These are phyloP conservation scores for Aspergillus caelatus DNA, from an alignment of 2,329 filamentous ascomycete species.

Conservation along the genomic window DNA sequence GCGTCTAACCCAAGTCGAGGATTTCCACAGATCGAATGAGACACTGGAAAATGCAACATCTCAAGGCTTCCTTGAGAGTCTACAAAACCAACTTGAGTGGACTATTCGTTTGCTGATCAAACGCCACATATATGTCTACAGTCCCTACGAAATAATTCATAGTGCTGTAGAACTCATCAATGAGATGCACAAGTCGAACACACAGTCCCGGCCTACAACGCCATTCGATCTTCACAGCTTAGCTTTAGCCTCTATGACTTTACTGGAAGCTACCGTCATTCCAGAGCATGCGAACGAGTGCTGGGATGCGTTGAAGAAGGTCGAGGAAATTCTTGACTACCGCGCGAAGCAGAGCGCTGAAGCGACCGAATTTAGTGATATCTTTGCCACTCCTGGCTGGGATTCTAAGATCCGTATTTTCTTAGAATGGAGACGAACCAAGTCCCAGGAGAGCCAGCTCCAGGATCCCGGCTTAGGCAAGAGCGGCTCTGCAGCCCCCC, in stretches of 20 bases:
- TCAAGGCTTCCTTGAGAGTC: slow-evolving; percentile 36
- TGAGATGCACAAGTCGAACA: slow-evolving; percentile 40
- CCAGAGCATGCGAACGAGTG: slow-evolving; percentile 42
- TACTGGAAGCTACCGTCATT: slow-evolving; percentile 46
- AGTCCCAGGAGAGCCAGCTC: slow-evolving; percentile 36
- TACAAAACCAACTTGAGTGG: slow-evolving; percentile 48
- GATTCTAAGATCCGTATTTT: slow-evolving; percentile 45
- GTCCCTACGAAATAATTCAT: slow-evolving; percentile 45
- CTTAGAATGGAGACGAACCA: slow-evolving; percentile 41
- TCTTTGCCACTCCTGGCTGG: slow-evolving; percentile 44
- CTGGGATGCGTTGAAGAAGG: slow-evolving; percentile 51
- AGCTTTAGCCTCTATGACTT: slow-evolving; percentile 44
- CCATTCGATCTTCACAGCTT: slow-evolving; percentile 47
- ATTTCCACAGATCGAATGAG: slow-evolving; percentile 33
- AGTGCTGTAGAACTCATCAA: slow-evolving; percentile 44
- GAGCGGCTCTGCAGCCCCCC: slow-evolving; percentile 27
- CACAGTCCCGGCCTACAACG: slow-evolving; percentile 34
- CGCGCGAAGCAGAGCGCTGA: slow-evolving; percentile 40
- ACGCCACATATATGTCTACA: slow-evolving; percentile 46
- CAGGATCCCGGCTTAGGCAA: slow-evolving; percentile 29
- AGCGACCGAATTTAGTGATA: slow-evolving; percentile 39
- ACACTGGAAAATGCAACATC: slow-evolving; percentile 28
- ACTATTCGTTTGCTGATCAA: slow-evolving; percentile 45
- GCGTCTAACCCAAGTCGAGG: slow-evolving; percentile 41
- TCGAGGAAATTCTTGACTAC: slow-evolving; percentile 52